Evolutionary conservation across 257 asterid genomes (phyloP).

Genomic region (Solanum ossicruentum): DNA sequence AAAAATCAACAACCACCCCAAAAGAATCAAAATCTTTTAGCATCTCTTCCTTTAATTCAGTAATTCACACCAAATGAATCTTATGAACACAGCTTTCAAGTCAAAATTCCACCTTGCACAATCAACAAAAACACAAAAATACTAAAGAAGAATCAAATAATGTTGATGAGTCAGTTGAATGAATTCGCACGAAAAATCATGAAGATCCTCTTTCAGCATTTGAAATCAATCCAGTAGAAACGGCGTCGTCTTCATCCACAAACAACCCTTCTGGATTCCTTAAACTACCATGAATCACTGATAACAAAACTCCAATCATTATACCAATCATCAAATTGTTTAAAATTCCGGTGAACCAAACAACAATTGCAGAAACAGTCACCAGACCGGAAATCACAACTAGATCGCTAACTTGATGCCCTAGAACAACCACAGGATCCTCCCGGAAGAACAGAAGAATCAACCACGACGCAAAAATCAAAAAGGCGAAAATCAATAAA

Average conservation of each 20-base stretch:
- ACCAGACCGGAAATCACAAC: slow-evolving; percentile 29
- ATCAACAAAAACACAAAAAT: neutral
- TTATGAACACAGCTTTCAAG: neutral
- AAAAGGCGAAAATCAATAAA: slow-evolving; percentile 23
- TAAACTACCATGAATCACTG: slow-evolving; percentile 38
- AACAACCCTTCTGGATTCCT: slow-evolving; percentile 60
- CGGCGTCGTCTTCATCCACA: slow-evolving; percentile 64
- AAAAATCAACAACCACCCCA: neutral
- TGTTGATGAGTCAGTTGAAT: neutral
- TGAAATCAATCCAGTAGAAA: slow-evolving; percentile 36
- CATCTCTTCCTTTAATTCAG: neutral
- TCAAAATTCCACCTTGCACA: neutral
- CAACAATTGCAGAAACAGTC: slow-evolving; percentile 10
- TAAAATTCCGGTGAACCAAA: slow-evolving; percentile 42
- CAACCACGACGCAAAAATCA: slow-evolving; percentile 48
- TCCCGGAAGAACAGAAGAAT: slow-evolving; percentile 55
- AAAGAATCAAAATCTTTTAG: neutral
- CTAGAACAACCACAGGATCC: slow-evolving; percentile 56
- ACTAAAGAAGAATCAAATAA: neutral
- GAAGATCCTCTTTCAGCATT: slow-evolving; percentile 1
- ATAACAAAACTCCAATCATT: slow-evolving; percentile 31
- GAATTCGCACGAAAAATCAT: neutral
- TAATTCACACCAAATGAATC: neutral
- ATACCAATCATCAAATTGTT: slow-evolving; percentile 40
- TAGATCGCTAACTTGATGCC: slow-evolving; percentile 39